Evolutionary conservation across 495 filamentous ascomycete genomes (phyloP).

Genomic region (Glonium stellatum): DNA sequence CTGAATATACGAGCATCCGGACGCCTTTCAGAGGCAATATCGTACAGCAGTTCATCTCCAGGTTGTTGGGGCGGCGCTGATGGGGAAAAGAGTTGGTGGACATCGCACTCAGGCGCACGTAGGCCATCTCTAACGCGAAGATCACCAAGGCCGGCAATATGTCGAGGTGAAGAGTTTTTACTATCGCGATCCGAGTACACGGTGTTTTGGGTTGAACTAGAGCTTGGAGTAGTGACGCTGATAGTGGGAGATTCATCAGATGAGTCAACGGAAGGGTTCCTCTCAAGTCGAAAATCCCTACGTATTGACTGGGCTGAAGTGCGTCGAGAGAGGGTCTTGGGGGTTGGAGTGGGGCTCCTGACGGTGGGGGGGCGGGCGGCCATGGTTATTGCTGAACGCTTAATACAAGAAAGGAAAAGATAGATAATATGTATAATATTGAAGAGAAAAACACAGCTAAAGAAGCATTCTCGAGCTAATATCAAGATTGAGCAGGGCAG

Average conservation of each 20-base stretch:
- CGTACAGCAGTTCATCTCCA: conserved; percentile 18
- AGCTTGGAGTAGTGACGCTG: conserved; percentile 16
- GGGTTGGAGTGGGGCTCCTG: conserved; percentile 6
- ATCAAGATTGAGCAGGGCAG: too few relatives aligned
- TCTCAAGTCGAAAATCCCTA: conserved; percentile 6
- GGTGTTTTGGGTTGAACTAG: conserved; percentile 9
- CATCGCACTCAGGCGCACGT: background rate
- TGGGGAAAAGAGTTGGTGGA: conserved; percentile 8
- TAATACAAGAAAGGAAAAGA: too few relatives aligned
- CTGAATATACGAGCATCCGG: conserved; percentile 11
- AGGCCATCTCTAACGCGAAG: background rate
- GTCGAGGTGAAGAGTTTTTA: conserved; percentile 9
- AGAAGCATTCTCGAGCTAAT: too few relatives aligned
- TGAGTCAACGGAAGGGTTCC: background rate
- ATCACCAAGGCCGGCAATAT: conserved; percentile 8
- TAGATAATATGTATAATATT: too few relatives aligned
- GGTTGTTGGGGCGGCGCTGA: conserved; percentile 9
- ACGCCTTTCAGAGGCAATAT: conserved; percentile 6
- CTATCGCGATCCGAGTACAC: conserved; percentile 12
- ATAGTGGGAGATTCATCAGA: conserved; percentile 8
- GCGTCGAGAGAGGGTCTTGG: conserved; percentile 4
- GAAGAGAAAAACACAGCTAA: too few relatives aligned
- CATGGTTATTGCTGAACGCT: background rate
- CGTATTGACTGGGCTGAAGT: conserved; percentile 12
- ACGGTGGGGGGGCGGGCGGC: conserved; percentile 3